Evolutionary conservation across 345 rosid genomes (phyloP).

Genomic region (Aquilaria malaccensis): DNA sequence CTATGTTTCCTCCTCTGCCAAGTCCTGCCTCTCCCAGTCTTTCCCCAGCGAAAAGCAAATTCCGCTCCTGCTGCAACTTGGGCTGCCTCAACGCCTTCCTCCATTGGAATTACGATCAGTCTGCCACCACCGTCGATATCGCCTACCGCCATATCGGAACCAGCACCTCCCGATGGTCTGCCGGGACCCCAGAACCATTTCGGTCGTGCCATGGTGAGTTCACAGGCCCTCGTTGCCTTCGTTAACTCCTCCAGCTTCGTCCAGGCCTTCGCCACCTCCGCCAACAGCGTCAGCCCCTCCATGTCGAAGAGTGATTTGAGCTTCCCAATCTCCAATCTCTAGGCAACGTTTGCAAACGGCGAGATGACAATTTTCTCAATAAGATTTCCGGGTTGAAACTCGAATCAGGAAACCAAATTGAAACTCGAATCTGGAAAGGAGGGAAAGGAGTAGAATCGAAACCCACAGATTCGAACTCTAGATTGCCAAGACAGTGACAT

Average conservation of each 20-base stretch:
- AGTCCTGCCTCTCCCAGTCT: slow-evolving; percentile 25
- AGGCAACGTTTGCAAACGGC: slow-evolving; percentile 14
- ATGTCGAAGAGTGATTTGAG: slow-evolving; percentile 26
- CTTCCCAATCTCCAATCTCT: slow-evolving; percentile 34
- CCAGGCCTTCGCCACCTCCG: slow-evolving; percentile 29
- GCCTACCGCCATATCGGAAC: slow-evolving; percentile 52
- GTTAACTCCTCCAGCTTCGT: slow-evolving; percentile 29
- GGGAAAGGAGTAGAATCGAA: too few species aligned
- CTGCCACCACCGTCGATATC: slow-evolving; percentile 37
- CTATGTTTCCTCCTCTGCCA: slow-evolving; percentile 22
- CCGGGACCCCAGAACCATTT: slow-evolving; percentile 70
- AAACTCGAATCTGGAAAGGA: too few species aligned
- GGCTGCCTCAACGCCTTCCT: slow-evolving; percentile 42
- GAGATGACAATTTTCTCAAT: slow-evolving; percentile 43
- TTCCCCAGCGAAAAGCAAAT: slow-evolving; percentile 27
- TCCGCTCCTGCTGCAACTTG: slow-evolving; percentile 32
- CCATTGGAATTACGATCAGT: slow-evolving; percentile 48
- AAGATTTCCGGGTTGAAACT: too few species aligned
- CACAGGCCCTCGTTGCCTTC: slow-evolving; percentile 61
- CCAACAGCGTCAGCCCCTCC: not conserved
- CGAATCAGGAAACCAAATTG: too few species aligned
- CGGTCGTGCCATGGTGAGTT: slow-evolving; percentile 29
- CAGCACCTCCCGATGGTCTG: slow-evolving; percentile 34
- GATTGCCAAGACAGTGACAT: too few species aligned
- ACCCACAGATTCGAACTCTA: too few species aligned